phyloP scores from a whole-genome alignment of 192 early-diverging fungal genomes.

The Allomyces javanicus region DNA sequence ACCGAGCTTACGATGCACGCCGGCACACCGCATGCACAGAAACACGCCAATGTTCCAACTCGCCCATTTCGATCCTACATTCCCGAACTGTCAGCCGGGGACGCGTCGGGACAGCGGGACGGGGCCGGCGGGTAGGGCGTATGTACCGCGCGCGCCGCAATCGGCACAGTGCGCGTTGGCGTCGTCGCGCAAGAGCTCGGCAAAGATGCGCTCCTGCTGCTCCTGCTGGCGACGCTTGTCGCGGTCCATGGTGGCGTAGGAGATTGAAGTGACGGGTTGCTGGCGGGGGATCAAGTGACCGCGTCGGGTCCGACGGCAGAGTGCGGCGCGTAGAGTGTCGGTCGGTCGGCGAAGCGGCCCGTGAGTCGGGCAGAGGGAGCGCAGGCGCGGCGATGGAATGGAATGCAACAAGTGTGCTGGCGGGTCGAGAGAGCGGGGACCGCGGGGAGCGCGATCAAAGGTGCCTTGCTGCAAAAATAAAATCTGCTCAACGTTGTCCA shows the following conservation, averaged over 20 bases:
- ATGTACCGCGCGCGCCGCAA: constrained; percentile 48
- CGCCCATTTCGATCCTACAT: constrained; percentile 62
- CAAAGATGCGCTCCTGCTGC: constrained; percentile 44
- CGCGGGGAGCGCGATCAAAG: too few species aligned
- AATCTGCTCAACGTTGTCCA: too few species aligned
- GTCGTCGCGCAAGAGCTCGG: constrained; percentile 42
- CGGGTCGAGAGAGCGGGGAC: too few species aligned
- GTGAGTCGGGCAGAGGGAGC: too few species aligned
- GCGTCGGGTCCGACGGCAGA: too few species aligned
- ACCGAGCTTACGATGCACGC: constrained; percentile 40
- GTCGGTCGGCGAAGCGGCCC: too few species aligned
- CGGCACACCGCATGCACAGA: constrained; percentile 79
- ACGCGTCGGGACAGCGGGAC: background rate
- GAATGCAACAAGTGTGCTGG: too few species aligned
- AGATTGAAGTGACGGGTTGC: too few species aligned
- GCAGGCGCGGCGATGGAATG: too few species aligned
- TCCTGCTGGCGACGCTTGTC: constrained; percentile 44
- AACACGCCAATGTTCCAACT: constrained; percentile 84
- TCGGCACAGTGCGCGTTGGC: constrained; percentile 56
- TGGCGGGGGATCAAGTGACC: too few species aligned
- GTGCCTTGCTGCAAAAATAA: too few species aligned
- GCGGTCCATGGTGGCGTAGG: constrained; percentile 22
- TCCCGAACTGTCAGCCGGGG: constrained; percentile 1
- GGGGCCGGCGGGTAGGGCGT: background rate
- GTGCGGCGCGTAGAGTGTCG: too few species aligned